A percentile compares a stretch with the other conserved stretches of the same genome.
Conservation (phyloP, 2,329 filamentous ascomycete species). For the Epicoccum sorghinum region DNA sequence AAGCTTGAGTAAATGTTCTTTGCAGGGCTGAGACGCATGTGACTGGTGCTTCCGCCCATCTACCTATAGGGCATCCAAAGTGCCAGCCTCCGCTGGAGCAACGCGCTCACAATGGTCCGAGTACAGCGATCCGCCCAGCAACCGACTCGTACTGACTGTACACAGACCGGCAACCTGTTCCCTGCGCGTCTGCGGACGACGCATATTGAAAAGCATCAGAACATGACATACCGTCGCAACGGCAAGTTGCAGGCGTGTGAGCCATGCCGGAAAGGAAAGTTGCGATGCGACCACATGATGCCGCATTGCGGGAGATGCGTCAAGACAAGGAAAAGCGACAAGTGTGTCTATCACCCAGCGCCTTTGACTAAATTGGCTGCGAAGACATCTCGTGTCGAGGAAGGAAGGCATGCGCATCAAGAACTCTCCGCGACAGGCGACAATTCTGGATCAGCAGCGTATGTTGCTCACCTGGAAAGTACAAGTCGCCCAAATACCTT, state of each 20-base stretch:
- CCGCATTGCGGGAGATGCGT: conserved; percentile 43
- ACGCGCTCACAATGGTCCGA: conserved; percentile 8
- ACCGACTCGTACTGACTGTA: not conserved
- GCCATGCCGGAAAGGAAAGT: conserved; percentile 45
- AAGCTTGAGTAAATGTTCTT: not conserved
- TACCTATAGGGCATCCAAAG: too few species aligned
- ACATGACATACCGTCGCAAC: conserved; percentile 41
- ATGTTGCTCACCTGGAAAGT: conserved; percentile 5
- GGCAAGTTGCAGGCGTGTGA: conserved; percentile 49
- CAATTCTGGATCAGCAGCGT: not conserved
- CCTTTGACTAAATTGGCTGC: conserved; percentile 37
- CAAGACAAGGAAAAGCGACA: conserved; percentile 32
- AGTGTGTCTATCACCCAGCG: conserved; percentile 46
- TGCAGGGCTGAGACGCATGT: not conserved
- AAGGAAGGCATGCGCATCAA: not conserved
- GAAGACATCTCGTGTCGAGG: conserved; percentile 4
- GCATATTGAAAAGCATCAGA: conserved; percentile 36
- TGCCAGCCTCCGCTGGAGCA: not conserved
- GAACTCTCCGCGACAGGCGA: not conserved
- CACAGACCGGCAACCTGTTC: conserved; percentile 37
- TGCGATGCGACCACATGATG: conserved; percentile 46
- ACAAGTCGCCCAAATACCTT: not conserved
- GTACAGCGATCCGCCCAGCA: not conserved
- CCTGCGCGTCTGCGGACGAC: conserved; percentile 34
- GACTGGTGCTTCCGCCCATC: too few species aligned